phyloP scores from a whole-genome alignment of 148 eudicot species.

The Vaccinium corymbosum region DNA sequence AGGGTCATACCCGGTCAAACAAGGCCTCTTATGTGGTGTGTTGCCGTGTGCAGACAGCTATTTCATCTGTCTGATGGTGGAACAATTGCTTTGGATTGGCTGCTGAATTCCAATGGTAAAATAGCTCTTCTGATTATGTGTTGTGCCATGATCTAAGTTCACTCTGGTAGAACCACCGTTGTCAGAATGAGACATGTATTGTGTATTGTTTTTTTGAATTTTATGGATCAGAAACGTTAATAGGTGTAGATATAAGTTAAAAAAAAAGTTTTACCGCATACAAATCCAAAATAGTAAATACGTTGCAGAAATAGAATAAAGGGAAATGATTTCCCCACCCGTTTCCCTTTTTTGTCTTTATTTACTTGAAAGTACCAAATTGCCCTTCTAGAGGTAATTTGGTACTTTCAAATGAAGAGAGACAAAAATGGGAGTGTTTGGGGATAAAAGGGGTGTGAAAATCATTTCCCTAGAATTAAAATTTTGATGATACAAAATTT shows the following conservation, averaged over 20 bases:
- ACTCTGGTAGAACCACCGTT: background rate
- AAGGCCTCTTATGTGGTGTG: background rate
- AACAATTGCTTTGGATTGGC: conserved; percentile 93
- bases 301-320: background rate
- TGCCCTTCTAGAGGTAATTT: no score
- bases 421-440: no score
- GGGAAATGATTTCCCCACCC: no score
- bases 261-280: background rate
- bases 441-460: no score
- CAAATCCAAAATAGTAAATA: background rate
- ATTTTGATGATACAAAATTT: no score
- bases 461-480: no score
- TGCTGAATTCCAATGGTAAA: conserved; percentile 64
- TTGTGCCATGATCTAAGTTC: background rate
- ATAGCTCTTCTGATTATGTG: background rate
- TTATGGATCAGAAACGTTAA: background rate
- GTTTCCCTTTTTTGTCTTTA: no score
- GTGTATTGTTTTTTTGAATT: background rate
- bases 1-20: background rate
- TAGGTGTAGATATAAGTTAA: background rate
- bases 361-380: no score
- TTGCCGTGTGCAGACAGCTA: conserved; percentile 49
- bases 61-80: conserved; percentile 78
- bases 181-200: background rate
- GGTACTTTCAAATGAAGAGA: no score